Evolutionary conservation across 371 early-diverging fungal species (phyloP), one percentile per base, ranked within the genome.

Genomic region (Mortierella sp.): DNA sequence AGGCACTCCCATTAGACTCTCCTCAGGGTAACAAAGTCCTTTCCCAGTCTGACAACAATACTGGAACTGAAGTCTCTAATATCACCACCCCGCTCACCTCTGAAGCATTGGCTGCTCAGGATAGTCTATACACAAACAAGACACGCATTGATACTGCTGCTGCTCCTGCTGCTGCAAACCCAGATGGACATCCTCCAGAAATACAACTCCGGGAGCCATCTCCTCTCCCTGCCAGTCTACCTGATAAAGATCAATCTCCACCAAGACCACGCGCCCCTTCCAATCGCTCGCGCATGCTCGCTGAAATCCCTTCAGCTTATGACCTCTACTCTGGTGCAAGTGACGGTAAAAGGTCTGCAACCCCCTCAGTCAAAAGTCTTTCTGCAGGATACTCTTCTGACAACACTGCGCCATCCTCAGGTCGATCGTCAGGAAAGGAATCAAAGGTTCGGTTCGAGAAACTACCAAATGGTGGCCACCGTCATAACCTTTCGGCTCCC

Each of bases 221-320:
- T 4, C 49, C 68, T 47, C 18, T 12, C n/a, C 39, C 55, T 49
- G 20, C 47, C 14, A 18, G 3, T 14, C 37, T 26, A n/a, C 61
- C 18, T 18, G 43, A 35, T 6, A 37, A 59, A n/a, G 32, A 45
- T 18, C 37, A 45, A 37, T 20, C n/a, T 2, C 18, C 55, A 22
- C 47, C 24, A 24, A 20, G 39, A 39, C 60, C 37, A 45, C n/a
- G 64, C 54, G 2, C n/a, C 24, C 30, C 18, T 61, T 1, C 22
- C 45, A 66, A 60, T 12, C 66, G 75, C 6, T 54, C 75, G 5
- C 61, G 40, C 18, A 32, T 58, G 20, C 43, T 73, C 28, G 37
- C 73, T 24, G 73, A 78, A 57, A 78, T 78, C 54, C 78, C 78
- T 5, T 78, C 78, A 1, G 73, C 73, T 6, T 55, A 30, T 10